Evolutionary conservation across 495 filamentous ascomycete genomes (phyloP), one percentile per base, ranked within the genome.

Genomic region (Niebla homalea): DNA sequence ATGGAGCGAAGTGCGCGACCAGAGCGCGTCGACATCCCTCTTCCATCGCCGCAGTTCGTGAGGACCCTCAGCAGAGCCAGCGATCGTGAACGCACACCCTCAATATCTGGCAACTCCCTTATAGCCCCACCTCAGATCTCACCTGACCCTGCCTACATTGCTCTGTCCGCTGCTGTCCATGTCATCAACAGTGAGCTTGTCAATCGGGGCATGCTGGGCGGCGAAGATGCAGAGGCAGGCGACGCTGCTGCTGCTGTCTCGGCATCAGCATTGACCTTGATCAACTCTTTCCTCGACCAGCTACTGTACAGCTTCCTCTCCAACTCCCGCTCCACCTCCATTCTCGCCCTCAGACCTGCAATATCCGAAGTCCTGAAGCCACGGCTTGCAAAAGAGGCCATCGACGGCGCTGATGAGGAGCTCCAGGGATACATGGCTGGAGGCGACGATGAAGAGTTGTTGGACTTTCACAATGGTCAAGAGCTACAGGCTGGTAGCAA

Each of bases 241-340:
- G 56, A 57, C 32, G 65, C 67, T 8, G 64, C 61, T 26, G 85
- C 85, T n/a, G 64, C 82, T 46, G 85, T 95, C 22, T 83, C 87
- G 42, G 74, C 78, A 7, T 75, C 72, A 18, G 87, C 92, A 2
- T 70, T 99, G 43, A 73, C 75, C 29, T 75, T 93, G 4, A 73
- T 96, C 64, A 99, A 99, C 62, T 77, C 79, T 47, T 97, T 99
- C 65, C 78, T 99, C 44, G 93, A 99, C 61, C 87, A 95, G 57
- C 71, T 97, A 1, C 71, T 99, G 3, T 94, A 85, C 70, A 89
- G 84, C 59, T 83, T 97, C 54, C 78, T 99, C 12, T 77, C 79
- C 19, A 67, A 77, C 14, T 79, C 92, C 2, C 84, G 85, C 53
- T 89, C 88, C 10, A 93, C 89, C n/a, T 75, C 84, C 16, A 68